A percentile compares a stretch with the other conserved stretches of the same genome.
These are phyloP conservation scores for Brasenia schreberi DNA, from an alignment of 164 flowering plant genomes.

Conservation along the genomic window DNA sequence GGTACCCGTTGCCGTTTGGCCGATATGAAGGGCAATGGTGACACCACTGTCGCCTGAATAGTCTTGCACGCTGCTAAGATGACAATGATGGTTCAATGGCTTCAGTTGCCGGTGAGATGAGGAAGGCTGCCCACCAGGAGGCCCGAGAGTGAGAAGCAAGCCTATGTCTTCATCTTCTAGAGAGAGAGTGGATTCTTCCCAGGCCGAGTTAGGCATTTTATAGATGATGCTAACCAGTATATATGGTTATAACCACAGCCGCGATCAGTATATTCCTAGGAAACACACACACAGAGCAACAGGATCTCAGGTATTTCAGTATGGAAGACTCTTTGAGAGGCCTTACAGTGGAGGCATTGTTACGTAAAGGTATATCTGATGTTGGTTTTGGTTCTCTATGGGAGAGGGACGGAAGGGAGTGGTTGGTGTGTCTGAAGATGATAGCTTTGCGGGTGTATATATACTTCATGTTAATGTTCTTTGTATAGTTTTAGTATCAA, in stretches of 20 bases:
- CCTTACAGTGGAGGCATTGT: no score
- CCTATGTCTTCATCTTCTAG: background rate
- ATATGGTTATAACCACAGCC: no score
- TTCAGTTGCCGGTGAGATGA: background rate
- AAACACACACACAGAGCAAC: background rate
- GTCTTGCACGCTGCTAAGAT: background rate
- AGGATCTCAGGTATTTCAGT: no score
- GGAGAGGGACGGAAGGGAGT: no score
- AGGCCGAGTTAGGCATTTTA: background rate
- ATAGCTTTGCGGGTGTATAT: no score
- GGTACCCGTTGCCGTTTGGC: slow-evolving; percentile 15
- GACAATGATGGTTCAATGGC: background rate
- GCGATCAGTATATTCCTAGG: no score
- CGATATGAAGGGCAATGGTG: slow-evolving; percentile 41
- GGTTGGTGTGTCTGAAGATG: no score
- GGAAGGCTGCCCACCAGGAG: background rate
- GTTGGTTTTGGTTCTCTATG: no score
- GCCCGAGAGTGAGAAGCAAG: background rate
- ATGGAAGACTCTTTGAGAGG: no score
- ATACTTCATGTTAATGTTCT: no score
- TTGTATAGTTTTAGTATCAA: no score
- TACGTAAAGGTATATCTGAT: no score
- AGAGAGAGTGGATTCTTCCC: background rate
- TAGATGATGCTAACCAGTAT: background rate
- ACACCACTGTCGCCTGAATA: slow-evolving; percentile 14